A percentile compares a stretch with the other conserved stretches of the same genome.
These are phyloP conservation scores for Rhizophora apiculata DNA, from an alignment of 345 rosid genomes.

Conservation along the genomic window DNA sequence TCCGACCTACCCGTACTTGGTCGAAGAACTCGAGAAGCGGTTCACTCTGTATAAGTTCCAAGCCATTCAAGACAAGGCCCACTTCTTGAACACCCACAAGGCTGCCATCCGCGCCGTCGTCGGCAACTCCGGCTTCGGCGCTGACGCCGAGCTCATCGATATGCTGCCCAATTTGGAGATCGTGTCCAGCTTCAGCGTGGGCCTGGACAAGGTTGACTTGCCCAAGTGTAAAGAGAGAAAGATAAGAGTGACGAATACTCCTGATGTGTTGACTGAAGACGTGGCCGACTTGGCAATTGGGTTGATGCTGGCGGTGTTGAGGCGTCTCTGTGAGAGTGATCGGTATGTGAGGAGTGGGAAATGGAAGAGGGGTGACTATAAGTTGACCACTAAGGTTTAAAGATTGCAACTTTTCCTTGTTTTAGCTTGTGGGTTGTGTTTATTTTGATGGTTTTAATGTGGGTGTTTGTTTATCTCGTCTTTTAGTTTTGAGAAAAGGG, in stretches of 20 bases:
- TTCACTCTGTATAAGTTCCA: slow-evolving; percentile 60
- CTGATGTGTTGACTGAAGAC: slow-evolving; percentile 81
- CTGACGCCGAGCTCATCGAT: slow-evolving; percentile 64
- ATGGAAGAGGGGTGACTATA: slow-evolving; percentile 65
- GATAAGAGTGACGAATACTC: slow-evolving; percentile 76
- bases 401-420: neutral
- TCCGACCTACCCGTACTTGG: slow-evolving; percentile 48
- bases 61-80: slow-evolving; percentile 38
- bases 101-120: slow-evolving; percentile 73
- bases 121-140: slow-evolving; percentile 52
- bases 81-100: slow-evolving; percentile 37
- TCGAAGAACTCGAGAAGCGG: slow-evolving; percentile 65
- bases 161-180: slow-evolving; percentile 71
- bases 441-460: neutral
- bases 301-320: slow-evolving; percentile 58
- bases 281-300: slow-evolving; percentile 88
- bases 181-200: slow-evolving; percentile 70
- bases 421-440: neutral
- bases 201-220: slow-evolving; percentile 81
- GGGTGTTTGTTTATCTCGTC: neutral
- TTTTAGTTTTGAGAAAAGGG: neutral
- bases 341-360: slow-evolving; percentile 62
- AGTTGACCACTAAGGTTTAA: slow-evolving; percentile 69
- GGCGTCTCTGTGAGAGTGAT: slow-evolving; percentile 66
- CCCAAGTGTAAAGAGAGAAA: slow-evolving; percentile 64